These are phyloP conservation scores for Zygosaccharomyces gambellarensis DNA, from an alignment of 805 yeast genomes.

Conservation along the genomic window DNA sequence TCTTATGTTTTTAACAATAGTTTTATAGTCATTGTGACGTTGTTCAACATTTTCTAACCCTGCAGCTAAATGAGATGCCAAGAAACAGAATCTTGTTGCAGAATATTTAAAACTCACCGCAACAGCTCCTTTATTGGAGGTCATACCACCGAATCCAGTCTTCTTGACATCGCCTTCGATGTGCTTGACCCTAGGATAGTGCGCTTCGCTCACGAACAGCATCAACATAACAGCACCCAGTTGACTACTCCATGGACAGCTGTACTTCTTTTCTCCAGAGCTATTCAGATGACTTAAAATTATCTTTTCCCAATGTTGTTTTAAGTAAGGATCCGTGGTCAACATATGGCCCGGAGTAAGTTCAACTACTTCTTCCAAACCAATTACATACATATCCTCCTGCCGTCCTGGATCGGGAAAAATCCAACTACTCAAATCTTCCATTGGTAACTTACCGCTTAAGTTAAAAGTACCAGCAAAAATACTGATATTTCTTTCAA, in stretches of 20 bases:
- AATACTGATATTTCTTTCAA: constrained; percentile 54
- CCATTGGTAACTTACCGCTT: constrained; percentile 59
- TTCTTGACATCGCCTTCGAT: constrained; percentile 74
- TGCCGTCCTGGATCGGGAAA: constrained; percentile 48
- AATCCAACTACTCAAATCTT: constrained; percentile 70
- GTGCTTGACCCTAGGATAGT: constrained; percentile 48
- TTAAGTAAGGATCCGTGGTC: constrained; percentile 61
- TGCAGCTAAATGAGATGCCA: constrained; percentile 89
- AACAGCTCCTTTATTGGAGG: constrained; percentile 77
- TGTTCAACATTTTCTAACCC: constrained; percentile 78
- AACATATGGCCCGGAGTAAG: constrained; percentile 78
- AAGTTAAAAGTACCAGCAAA: constrained; percentile 86
- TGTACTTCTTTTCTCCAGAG: constrained; percentile 42
- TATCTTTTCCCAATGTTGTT: constrained; percentile 61
- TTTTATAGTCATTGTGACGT: constrained; percentile 79
- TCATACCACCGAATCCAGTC: constrained; percentile 91
- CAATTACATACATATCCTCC: constrained; percentile 69
- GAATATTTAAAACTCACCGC: constrained; percentile 63
- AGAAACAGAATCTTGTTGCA: constrained; percentile 68
- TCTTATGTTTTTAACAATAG: constrained; percentile 63
- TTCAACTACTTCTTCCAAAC: constrained; percentile 87
- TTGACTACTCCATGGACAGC: constrained; percentile 67
- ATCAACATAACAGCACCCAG: constrained; percentile 79
- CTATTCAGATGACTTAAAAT: constrained; percentile 45
- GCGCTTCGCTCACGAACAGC: constrained; percentile 56